phyloP scores from a whole-genome alignment of 2,329 filamentous ascomycete species.

The Metarhizium humberi region DNA sequence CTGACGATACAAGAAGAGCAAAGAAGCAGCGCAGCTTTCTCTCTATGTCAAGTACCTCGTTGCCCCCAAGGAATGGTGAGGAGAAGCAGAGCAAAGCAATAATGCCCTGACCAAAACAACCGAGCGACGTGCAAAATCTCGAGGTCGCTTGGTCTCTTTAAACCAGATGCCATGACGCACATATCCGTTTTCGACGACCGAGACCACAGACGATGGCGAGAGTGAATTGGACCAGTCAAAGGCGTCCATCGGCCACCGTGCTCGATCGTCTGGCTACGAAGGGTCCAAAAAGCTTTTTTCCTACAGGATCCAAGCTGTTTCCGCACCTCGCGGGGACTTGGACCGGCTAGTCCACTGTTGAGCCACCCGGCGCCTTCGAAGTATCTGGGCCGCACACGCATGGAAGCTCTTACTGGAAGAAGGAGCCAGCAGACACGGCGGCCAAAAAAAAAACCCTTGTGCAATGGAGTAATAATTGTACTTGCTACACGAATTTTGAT shows the following conservation, averaged over 20 bases:
- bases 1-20: background rate
- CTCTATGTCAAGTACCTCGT: background rate
- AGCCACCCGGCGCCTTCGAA: too few relatives aligned
- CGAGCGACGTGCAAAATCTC: background rate
- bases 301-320: conserved; percentile 1
- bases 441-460: background rate
- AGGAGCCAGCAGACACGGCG: background rate
- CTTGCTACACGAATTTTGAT: background rate
- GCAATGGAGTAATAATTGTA: too few relatives aligned
- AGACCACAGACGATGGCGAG: background rate
- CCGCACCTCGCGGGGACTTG: background rate
- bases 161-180: background rate
- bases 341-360: too few relatives aligned
- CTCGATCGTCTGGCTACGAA: conserved; percentile 9
- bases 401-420: background rate
- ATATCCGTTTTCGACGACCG: conserved; percentile 10
- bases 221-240: conserved; percentile 10
- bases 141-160: background rate
- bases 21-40: background rate
- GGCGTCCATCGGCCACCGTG: conserved; percentile 9
- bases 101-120: too few relatives aligned
- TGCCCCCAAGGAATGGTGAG: background rate
- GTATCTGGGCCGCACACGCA: too few relatives aligned
- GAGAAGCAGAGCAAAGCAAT: too few relatives aligned
- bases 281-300: conserved; percentile 6